phyloP scores from a whole-genome alignment of 306 rosid genomes.

The Prunus mira region DNA sequence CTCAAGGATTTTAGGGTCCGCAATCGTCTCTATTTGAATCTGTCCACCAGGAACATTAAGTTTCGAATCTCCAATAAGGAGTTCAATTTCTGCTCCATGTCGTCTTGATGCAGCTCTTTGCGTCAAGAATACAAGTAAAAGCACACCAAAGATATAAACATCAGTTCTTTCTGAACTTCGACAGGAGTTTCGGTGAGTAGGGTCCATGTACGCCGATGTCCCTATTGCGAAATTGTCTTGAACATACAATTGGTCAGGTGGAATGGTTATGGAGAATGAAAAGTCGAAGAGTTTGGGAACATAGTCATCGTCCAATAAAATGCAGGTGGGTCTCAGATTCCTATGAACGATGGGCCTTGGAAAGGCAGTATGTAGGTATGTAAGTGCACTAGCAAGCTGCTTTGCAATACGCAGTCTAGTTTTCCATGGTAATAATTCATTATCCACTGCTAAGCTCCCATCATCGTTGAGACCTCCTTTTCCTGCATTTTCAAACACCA shows the following conservation, averaged over 20 bases:
- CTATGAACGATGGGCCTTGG: not conserved
- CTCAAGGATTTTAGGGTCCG: no score
- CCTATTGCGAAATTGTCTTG: not conserved
- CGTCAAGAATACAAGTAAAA: not conserved
- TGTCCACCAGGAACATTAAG: no score
- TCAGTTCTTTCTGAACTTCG: not conserved
- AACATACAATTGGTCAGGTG: not conserved
- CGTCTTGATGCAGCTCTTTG: no score
- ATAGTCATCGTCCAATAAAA: not conserved
- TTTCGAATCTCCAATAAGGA: no score
- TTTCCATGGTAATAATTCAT: no score
- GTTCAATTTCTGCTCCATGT: no score
- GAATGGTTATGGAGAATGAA: not conserved
- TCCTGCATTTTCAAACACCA: not conserved
- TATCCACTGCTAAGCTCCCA: no score
- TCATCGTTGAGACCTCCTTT: no score
- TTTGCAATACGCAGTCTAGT: not conserved
- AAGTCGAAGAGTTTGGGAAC: not conserved
- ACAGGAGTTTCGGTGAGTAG: no score
- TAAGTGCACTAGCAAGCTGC: not conserved
- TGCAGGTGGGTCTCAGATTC: not conserved
- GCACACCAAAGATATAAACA: not conserved
- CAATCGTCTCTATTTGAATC: no score
- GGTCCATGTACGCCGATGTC: not conserved
- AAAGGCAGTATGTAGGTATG: not conserved